phyloP scores from a whole-genome alignment of 768 basidiomycete species.

The Suillus cothurnatus region DNA sequence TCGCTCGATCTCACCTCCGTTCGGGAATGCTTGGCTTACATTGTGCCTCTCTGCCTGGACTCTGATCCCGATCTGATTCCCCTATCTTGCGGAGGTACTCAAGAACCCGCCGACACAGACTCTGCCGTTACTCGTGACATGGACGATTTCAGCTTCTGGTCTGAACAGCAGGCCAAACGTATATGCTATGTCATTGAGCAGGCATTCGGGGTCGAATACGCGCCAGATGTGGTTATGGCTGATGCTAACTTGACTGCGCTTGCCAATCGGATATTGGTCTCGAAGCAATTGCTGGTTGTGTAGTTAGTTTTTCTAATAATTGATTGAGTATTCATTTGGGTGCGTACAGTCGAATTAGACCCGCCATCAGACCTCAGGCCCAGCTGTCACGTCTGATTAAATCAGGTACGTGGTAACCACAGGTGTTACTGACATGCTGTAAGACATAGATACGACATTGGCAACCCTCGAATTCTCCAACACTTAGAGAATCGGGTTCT shows the following conservation, averaged over 20 bases:
- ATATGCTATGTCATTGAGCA: conserved; percentile 80
- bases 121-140: conserved; percentile 56
- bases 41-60: conserved; percentile 88
- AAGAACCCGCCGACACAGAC: conserved; percentile 24
- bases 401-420: too few relatives aligned
- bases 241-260: conserved; percentile 91
- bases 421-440: too few relatives aligned
- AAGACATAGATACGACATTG: too few relatives aligned
- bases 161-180: conserved; percentile 84
- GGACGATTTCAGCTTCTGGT: conserved; percentile 97
- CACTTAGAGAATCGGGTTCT: too few relatives aligned
- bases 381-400: too few relatives aligned
- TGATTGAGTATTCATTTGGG: too few relatives aligned
- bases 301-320: too few relatives aligned
- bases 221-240: conserved; percentile 87
- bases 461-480: too few relatives aligned
- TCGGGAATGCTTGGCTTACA: conserved; percentile 64
- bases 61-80: conserved; percentile 84
- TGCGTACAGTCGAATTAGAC: too few relatives aligned
- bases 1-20: conserved; percentile 67
- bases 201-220: conserved; percentile 87
- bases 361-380: too few relatives aligned
- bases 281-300: conserved; percentile 56
- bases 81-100: conserved; percentile 52
- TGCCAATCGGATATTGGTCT: conserved; percentile 80